Base-by-base conservation (phyloP, 2,329 filamentous ascomycete species). In the Ciborinia camelliae region DNA sequence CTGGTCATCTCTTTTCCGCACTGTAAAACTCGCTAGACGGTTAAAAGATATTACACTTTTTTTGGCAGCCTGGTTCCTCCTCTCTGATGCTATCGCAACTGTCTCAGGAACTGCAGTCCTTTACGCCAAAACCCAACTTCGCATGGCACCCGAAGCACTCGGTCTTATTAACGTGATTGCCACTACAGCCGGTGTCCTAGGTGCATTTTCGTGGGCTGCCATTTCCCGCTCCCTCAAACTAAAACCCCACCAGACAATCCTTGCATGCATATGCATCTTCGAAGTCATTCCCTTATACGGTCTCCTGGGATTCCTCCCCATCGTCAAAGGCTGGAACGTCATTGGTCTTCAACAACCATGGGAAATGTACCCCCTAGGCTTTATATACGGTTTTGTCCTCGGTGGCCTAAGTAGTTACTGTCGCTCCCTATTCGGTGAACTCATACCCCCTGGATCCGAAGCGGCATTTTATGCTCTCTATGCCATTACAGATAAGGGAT, bases 401-500 rank as follows among this genome's bases (percentile, higher is more conserved):
- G 95, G 94, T n/a, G 95, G 95, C 0, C 79, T 98, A 43, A 91
- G 90, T 65, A 90, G 90, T 26, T 97, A 98, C 77, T 98, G 94
- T 74, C 88, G 94, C 37, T 93, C 91, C 66, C 83, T 98, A 23
- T 99, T 91, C 74, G 92, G 92, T 51, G 91, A 97, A 76, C 82
- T 99, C 65, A 96, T 99, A 62, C 95, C 95, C 1, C 91, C 91
- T 0, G 94, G 94, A 1, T 95, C 89, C 45, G 95, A 99, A 76
- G 92, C 95, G 0, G 92, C 94, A 0, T 99, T 99, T 75, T 98
- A 71, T 58, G 70, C 71, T 0, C 81, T 99, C 1, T 99, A 98
- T 75, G 95, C 95, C 43, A 97, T 98, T 69, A 98, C 95, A 1
- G 94, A 99, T 76, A 99, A 99, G 76, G 93, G 94, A 1, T 95